Conservation (phyloP, 441 rosid species). For the Populus trichocarpa region DNA sequence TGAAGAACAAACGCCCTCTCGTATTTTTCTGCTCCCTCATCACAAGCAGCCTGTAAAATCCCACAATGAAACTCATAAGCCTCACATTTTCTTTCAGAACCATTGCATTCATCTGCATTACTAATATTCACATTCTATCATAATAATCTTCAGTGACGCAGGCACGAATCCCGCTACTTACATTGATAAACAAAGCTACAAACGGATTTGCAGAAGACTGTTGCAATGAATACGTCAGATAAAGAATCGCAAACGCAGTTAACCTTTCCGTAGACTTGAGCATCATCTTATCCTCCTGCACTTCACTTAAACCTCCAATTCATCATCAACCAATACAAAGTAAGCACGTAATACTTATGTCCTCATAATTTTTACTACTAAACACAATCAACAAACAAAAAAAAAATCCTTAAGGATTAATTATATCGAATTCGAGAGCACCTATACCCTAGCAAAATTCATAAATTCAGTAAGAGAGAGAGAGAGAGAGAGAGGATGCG, state of each 20-base stretch:
- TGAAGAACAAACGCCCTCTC: constrained; percentile 84
- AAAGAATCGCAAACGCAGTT: constrained; percentile 62
- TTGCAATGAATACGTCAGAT: constrained; percentile 55
- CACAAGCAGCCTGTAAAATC: constrained; percentile 62
- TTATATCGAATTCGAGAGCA: neutral
- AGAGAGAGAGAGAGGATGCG: neutral
- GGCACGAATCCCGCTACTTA: constrained; percentile 29
- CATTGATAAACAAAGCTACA: constrained; percentile 48
- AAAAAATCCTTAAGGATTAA: neutral
- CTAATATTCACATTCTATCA: neutral
- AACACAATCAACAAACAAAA: neutral
- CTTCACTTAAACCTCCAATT: constrained; percentile 12
- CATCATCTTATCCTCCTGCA: constrained; percentile 70
- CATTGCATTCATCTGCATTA: neutral
- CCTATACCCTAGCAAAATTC: neutral
- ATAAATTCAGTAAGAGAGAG: neutral
- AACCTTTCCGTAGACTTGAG: constrained; percentile 62
- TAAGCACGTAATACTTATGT: too few relatives aligned
- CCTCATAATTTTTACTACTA: neutral
- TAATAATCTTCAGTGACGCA: neutral
- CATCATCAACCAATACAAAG: constrained; percentile 16
- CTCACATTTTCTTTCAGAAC: neutral
- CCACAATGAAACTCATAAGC: constrained; percentile 10
- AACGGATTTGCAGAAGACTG: constrained; percentile 62
- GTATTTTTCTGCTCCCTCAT: constrained; percentile 61